Percentiles rank a stretch among this genome's conserved stretches.
Evolutionary conservation across 2,329 filamentous ascomycete species (phyloP).

Genomic region (Fusarium duplospermum): DNA sequence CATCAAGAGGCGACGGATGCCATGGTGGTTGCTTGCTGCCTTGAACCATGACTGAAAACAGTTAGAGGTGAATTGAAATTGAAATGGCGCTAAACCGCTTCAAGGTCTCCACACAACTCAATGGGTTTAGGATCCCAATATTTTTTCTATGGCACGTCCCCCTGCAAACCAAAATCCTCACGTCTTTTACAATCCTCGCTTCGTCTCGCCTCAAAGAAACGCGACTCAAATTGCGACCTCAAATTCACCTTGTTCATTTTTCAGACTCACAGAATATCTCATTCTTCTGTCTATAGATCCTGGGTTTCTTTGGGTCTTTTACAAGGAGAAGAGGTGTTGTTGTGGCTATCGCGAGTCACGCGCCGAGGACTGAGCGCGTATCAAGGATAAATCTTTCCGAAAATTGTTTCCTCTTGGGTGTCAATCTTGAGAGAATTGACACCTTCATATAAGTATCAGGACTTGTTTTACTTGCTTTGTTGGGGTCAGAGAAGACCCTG

Average conservation of each 20-base stretch:
- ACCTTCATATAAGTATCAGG: background rate
- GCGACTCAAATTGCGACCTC: background rate
- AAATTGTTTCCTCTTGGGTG: background rate
- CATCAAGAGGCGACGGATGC: background rate
- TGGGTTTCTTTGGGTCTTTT: background rate
- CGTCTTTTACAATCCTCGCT: background rate
- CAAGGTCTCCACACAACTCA: background rate
- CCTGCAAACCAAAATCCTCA: slow-evolving; percentile 1
- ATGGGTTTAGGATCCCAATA: background rate
- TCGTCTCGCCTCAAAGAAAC: background rate
- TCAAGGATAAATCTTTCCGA: background rate
- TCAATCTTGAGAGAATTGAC: background rate
- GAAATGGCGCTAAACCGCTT: background rate
- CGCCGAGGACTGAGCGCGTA: background rate
- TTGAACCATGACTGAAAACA: background rate
- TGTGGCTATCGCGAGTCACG: background rate
- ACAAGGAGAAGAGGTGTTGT: slow-evolving; percentile 1
- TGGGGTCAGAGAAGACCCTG: background rate
- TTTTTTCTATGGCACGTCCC: background rate
- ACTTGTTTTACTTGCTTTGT: background rate
- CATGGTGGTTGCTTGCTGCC: background rate
- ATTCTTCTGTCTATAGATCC: background rate
- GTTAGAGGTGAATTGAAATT: background rate
- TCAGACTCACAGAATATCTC: background rate
- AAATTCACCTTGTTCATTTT: background rate